Percentiles rank a stretch among this genome's conserved stretches.
phyloP scores from a whole-genome alignment of 345 rosid species.

The Populus pruinosa region DNA sequence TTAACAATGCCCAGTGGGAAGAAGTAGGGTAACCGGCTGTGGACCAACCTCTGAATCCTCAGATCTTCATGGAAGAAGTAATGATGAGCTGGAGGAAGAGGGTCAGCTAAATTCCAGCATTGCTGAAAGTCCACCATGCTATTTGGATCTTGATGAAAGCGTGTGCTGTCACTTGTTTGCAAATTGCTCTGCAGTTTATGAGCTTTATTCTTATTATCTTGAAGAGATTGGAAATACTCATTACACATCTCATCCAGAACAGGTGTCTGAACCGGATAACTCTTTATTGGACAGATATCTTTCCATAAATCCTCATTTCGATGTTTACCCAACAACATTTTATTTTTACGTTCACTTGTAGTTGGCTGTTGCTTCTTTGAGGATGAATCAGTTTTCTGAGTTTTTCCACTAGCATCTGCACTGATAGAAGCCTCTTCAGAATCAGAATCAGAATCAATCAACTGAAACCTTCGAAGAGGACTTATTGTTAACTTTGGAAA shows the following conservation, averaged over 20 bases:
- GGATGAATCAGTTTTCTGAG: conserved; percentile 23
- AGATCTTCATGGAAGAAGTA: conserved; percentile 79
- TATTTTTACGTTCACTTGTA: conserved; percentile 35
- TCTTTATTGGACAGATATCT: conserved; percentile 48
- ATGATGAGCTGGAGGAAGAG: conserved; percentile 65
- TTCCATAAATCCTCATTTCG: conserved; percentile 58
- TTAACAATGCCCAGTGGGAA: conserved; percentile 44
- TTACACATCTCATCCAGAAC: conserved; percentile 73
- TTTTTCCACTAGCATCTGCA: conserved; percentile 24
- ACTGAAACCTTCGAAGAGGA: conserved; percentile 82
- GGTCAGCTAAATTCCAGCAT: conserved; percentile 31
- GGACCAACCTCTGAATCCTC: conserved; percentile 55
- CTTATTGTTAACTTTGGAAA: conserved; percentile 56
- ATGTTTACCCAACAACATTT: conserved; percentile 18
- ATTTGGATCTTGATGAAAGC: conserved; percentile 9
- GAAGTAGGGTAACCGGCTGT: conserved; percentile 65
- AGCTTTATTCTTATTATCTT: conserved; percentile 32
- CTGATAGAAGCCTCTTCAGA: conserved; percentile 46
- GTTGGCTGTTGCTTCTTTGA: conserved; percentile 25
- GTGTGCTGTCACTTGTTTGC: conserved; percentile 14
- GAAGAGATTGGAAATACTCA: conserved; percentile 64
- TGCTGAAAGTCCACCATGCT: conserved; percentile 27
- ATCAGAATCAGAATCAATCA: conserved; percentile 73
- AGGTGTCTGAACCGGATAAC: conserved; percentile 57
- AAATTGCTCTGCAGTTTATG: conserved; percentile 25